Percentiles rank a stretch among this genome's conserved stretches.
These are phyloP conservation scores for Ambrosia artemisiifolia DNA, from an alignment of 129 eudicot species.

Conservation along the genomic window DNA sequence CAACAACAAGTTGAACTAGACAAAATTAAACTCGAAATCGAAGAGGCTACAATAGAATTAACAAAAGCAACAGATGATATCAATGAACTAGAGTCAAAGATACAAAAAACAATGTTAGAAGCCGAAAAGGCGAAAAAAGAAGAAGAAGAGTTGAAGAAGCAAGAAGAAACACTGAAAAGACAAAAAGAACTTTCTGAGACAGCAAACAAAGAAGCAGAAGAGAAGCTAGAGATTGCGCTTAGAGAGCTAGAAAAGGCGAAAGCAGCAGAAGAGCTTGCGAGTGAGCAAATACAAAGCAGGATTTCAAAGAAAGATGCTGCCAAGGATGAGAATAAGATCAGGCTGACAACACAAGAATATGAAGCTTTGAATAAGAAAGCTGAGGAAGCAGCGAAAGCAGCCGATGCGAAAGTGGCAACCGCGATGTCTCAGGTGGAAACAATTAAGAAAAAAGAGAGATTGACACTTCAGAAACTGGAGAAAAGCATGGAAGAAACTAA, in stretches of 20 bases:
- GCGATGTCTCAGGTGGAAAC: conserved; percentile 63
- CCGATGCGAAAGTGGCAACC: conserved; percentile 59
- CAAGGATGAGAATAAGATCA: conserved; percentile 40
- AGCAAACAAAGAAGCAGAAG: conserved; percentile 44
- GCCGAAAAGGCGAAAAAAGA: conserved; percentile 44
- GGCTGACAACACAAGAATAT: conserved; percentile 49
- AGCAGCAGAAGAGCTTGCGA: conserved; percentile 57
- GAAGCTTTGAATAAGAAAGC: conserved; percentile 54
- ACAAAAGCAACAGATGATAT: conserved; percentile 29
- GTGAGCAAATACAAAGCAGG: conserved; percentile 40
- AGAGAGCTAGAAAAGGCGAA: conserved; percentile 77
- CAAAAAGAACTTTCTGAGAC: conserved; percentile 43
- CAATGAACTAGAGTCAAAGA: conserved; percentile 30
- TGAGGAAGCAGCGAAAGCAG: conserved; percentile 40
- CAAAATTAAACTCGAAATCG: conserved; percentile 43
- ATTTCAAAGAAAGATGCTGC: conserved; percentile 13
- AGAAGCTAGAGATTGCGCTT: conserved; percentile 41
- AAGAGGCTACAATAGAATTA: conserved; percentile 38
- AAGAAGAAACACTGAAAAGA: conserved; percentile 26
- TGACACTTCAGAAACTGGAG: conserved; percentile 44
- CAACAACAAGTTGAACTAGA: conserved; percentile 45
- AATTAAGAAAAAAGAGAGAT: conserved; percentile 47
- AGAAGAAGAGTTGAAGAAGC: conserved; percentile 47
- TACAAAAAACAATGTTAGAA: conserved; percentile 36
- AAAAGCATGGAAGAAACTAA: conserved; percentile 42